Evolutionary conservation across 768 basidiomycete species (phyloP), one percentile per base, ranked within the genome.

Genomic region (Pisolithus orientalis): DNA sequence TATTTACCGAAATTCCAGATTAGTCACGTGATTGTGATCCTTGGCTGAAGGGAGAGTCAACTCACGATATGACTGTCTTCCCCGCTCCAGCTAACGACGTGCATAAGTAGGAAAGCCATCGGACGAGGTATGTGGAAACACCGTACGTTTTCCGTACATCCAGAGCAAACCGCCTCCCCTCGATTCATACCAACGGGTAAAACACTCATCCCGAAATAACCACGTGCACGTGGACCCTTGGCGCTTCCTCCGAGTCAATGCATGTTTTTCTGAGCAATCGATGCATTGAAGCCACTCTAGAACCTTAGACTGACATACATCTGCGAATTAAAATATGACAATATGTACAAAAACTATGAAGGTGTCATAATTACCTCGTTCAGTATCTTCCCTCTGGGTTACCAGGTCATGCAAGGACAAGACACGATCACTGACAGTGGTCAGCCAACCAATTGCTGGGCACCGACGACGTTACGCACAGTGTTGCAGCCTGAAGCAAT

Each of bases 91-190:
- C 58, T 62, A 29, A 39, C 25, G 25, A 25, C 43, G 25, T 44
- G 6, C 24, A 14, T 34, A 4, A 25, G 48, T 11, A 56, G 43
- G 34, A 29, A 24, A 6, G 14, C 29, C 13, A 2, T 29, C 17
- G 17, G 1, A 11, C 21, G 27, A 14, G 5, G 24, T 48, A 13
- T 1, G 24, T 39, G 16, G 5, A 47, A 34, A 34, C 32, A 13
- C 32, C 51, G n/a, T n/a, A 59, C 60, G 50, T 47, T 62, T 61
- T 13, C 60, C 60, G 21, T 56, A 47, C 29, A 61, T 31, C 60
- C 57, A 62, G 28, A 61, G 17, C 11, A 49, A 51, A 13, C 4
- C 25, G 47, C 60, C 60, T 17, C 21, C 21, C 21, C 13, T 44
- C 5, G 43, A 27, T 16, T 37, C 32, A 28, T 5, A 39, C 16